phyloP scores from a whole-genome alignment of 108 stramenopile genomes.

The Skeletonema grethae region DNA sequence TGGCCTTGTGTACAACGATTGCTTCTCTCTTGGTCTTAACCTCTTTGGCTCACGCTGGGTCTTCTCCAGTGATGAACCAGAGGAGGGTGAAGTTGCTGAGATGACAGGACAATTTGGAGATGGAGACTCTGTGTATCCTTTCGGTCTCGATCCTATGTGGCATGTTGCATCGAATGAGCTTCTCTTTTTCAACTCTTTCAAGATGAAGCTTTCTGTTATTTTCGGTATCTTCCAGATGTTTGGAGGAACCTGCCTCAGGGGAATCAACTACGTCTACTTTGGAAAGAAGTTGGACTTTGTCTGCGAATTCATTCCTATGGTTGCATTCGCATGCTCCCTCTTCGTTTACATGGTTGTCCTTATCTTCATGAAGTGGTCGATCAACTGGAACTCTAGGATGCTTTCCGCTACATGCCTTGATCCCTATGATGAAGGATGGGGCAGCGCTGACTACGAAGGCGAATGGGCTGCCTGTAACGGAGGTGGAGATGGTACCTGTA shows the following conservation, averaged over 20 bases:
- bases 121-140: conserved; percentile 90
- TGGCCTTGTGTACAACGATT: conserved; percentile 98
- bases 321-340: conserved; percentile 88
- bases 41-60: conserved; percentile 91
- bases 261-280: conserved; percentile 94
- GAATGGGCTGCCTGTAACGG: conserved; percentile 73
- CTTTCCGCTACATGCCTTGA: conserved; percentile 90
- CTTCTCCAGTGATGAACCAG: conserved; percentile 70
- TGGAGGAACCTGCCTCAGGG: conserved; percentile 90
- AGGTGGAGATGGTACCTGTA: conserved; percentile 68
- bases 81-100: conserved; percentile 71
- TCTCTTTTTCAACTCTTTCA: conserved; percentile 98
- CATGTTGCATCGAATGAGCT: conserved; percentile 95
- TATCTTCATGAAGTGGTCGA: conserved; percentile 98
- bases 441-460: conserved; percentile 66
- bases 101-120: conserved; percentile 75
- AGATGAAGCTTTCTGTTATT: conserved; percentile 99
- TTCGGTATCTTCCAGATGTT: conserved; percentile 99
- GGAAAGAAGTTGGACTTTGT: conserved; percentile 86
- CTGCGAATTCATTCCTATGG: conserved; percentile 97
- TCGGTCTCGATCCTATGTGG: conserved; percentile 98
- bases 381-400: conserved; percentile 97
- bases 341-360: conserved; percentile 98
- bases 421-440: conserved; percentile 72
- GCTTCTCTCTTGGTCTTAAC: conserved; percentile 94